Evolutionary conservation across 2,329 filamentous ascomycete genomes (phyloP).

Genomic region (Penicillium capsulatum): DNA sequence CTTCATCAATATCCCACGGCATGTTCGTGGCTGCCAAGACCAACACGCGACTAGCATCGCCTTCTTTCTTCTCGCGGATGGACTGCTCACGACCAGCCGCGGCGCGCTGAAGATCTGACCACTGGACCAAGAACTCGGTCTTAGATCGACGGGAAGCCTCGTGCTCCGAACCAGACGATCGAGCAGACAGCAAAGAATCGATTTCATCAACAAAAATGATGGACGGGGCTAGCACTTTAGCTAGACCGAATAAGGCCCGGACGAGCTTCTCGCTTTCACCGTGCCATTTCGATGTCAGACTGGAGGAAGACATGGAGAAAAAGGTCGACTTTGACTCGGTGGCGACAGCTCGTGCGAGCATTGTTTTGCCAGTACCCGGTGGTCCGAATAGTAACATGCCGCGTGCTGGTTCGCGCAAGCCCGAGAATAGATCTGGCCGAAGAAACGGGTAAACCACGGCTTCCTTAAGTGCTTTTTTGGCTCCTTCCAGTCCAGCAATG

Average conservation of each 20-base stretch:
- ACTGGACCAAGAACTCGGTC: conserved; percentile 96
- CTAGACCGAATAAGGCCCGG: conserved; percentile 82
- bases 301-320: conserved; percentile 94
- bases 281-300: conserved; percentile 89
- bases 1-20: conserved; percentile 97
- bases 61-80: conserved; percentile 61
- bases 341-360: conserved; percentile 90
- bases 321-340: conserved; percentile 94
- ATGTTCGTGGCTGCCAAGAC: conserved; percentile 94
- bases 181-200: conserved; percentile 81
- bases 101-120: conserved; percentile 88
- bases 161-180: conserved; percentile 74
- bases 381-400: conserved; percentile 96
- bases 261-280: conserved; percentile 97
- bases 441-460: conserved; percentile 96
- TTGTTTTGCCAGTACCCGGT: conserved; percentile 97
- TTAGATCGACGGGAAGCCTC: conserved; percentile 93
- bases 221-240: conserved; percentile 80
- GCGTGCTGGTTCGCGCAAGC: conserved; percentile 83
- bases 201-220: conserved; percentile 99
- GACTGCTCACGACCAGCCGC: conserved; percentile 74
- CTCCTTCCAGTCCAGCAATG: conserved; percentile 82
- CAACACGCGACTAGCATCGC: conserved; percentile 81
- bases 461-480: conserved; percentile 89
- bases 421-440: conserved; percentile 92